Evolutionary conservation across 768 basidiomycete genomes (phyloP), one percentile per base, ranked within the genome.

Genomic region (Rhodotorula sphaerocarpa): DNA sequence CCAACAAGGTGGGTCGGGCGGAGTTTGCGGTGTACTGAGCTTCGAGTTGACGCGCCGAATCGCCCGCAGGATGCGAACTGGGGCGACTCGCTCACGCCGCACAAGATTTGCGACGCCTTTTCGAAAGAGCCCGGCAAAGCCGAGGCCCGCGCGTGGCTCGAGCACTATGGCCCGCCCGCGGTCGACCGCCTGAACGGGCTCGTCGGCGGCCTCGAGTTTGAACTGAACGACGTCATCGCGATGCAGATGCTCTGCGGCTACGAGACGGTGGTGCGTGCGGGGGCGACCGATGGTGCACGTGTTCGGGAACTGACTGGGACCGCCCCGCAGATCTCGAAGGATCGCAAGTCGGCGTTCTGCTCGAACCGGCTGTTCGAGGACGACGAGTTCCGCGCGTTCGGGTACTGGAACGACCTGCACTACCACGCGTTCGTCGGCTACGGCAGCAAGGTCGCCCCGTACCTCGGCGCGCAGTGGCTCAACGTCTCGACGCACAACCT

Each of bases 91-190:
- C 56, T 77, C 55, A 77, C 76, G 0, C 76, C 76, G 20, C 75
- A 76, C 56, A 78, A 78, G 71, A 75, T 75, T 23, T 78, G 77
- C 69, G 73, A 73, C 55, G 69, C 74, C 6, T 78, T 76, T 63
- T 71, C 75, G 31, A 78, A 78, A 62, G 63, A 74, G 52, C 58
- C 72, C 20, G 72, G 76, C 20, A 63, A 69, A 47, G 73, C 75
- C 21, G 76, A 66, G 30, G 50, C 75, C 7, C 70, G 68, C 41
- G 50, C 71, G n/a, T 78, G 76, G 76, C 65, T 77, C 5, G 59
- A 65, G 4, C 65, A 72, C 20, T 76, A 72, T 55, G 76, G 73
- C 0, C 70, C 70, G 5, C 54, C 65, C 4, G 57, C 57, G 7
- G 55, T 63, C 41, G 66, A 63, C 3, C 67, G 68, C n/a, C 21